Percentiles rank a stretch among this genome's conserved stretches.
Conservation (phyloP, 1,284 basidiomycete genomes). For the Megacollybia platyphylla region DNA sequence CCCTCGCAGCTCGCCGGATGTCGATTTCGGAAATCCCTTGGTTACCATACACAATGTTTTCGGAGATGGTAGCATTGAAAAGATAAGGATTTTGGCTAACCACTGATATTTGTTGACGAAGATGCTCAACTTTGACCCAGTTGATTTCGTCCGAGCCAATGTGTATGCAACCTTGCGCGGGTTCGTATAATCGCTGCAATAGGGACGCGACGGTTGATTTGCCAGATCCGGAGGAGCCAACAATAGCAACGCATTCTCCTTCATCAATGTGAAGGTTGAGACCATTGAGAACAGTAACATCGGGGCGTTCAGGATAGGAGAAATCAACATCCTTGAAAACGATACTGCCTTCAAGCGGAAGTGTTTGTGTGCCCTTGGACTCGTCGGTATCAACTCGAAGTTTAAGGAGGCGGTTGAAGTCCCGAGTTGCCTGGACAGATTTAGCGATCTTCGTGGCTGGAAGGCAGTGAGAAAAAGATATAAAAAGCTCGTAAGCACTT, state of each 20-base stretch:
- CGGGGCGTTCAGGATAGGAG: conserved; percentile 72
- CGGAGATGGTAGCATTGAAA: conserved; percentile 75
- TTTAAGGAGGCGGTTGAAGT: conserved; percentile 59
- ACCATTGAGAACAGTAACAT: conserved; percentile 56
- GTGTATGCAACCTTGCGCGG: conserved; percentile 47
- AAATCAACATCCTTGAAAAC: conserved; percentile 66
- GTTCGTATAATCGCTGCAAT: conserved; percentile 81
- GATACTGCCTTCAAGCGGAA: conserved; percentile 49
- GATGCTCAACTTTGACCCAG: conserved; percentile 52
- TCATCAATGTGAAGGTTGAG: conserved; percentile 52
- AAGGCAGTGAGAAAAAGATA: conserved; percentile 2
- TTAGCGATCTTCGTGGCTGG: conserved; percentile 73
- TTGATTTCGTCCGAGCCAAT: conserved; percentile 41
- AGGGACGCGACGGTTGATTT: conserved; percentile 81
- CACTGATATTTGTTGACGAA: conserved; percentile 76
- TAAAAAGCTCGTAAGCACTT: conserved; percentile 19
- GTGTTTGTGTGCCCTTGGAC: conserved; percentile 52
- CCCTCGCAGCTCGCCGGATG: conserved; percentile 56
- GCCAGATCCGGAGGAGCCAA: conserved; percentile 80
- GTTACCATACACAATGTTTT: conserved; percentile 82
- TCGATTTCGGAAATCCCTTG: conserved; percentile 35
- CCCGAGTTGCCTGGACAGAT: conserved; percentile 66
- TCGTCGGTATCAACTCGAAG: conserved; percentile 56
- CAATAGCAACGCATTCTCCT: conserved; percentile 79
- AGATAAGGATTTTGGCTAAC: conserved; percentile 80